Conservation (phyloP, 75 land plant species). For the Adiantum capillusveneris region DNA sequence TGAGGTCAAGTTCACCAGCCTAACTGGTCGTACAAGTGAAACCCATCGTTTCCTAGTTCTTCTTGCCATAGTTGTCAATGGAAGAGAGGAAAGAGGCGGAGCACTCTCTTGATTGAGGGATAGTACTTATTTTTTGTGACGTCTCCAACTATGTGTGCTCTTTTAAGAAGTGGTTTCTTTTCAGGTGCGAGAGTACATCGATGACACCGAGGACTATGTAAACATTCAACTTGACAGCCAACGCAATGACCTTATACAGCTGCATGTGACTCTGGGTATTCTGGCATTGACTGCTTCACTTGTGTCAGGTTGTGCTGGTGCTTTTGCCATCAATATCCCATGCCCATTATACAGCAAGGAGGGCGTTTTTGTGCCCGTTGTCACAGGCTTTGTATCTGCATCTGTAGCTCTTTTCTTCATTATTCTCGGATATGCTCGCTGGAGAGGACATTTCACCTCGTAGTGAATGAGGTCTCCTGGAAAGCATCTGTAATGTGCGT, state of each 20-base stretch:
- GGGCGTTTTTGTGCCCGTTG: slow-evolving; percentile 36
- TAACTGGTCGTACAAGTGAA: too few species aligned
- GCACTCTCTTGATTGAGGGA: too few species aligned
- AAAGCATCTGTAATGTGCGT: too few species aligned
- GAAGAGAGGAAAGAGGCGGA: too few species aligned
- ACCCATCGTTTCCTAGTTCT: too few species aligned
- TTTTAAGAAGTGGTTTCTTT: too few species aligned
- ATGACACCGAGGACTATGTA: slow-evolving; percentile 97
- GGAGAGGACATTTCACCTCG: slow-evolving; percentile 76
- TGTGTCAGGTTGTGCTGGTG: slow-evolving; percentile 52
- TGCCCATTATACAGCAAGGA: slow-evolving; percentile 27
- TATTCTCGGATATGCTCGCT: slow-evolving; percentile 70
- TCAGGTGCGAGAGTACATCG: slow-evolving; percentile 97
- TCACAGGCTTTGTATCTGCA: slow-evolving; percentile 23
- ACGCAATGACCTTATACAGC: slow-evolving; percentile 86
- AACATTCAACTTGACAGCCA: slow-evolving; percentile 97
- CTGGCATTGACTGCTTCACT: slow-evolving; percentile 58
- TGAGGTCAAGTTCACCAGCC: too few species aligned
- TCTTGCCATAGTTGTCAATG: too few species aligned
- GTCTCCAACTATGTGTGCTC: too few species aligned
- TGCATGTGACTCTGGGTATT: slow-evolving; percentile 70
- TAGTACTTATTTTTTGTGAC: too few species aligned
- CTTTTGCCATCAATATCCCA: slow-evolving; percentile 83
- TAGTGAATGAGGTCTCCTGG: too few species aligned
- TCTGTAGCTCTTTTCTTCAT: slow-evolving; percentile 52